Base-by-base conservation (phyloP, 352 stramenopile species). In the Bremia lactucae region DNA sequence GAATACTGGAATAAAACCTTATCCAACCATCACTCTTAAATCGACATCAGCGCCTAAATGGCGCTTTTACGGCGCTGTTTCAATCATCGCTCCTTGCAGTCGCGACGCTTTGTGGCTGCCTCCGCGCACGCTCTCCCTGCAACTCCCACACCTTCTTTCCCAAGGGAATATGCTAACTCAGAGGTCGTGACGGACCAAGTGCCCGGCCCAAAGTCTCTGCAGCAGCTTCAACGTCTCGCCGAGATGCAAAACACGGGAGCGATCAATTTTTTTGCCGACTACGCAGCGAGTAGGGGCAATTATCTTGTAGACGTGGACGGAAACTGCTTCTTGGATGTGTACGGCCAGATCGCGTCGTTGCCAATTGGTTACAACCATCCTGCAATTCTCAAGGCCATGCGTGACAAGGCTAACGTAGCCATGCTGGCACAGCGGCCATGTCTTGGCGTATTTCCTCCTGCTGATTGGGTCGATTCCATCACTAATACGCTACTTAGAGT, bases 291-390 rank as follows among this genome's bases (percentile, higher is more conserved):
- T 43, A 67, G 59, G 15, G 79, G 79, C 47, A 91, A 91, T 62
- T 91, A 91, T 57, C 61, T 91, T 31, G 79, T 89, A 14, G 79
- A 91, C 42, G 72, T 89, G 16, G 79, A 91, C 26, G 79, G 76
- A 40, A 91, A 91, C 51, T 73, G 72, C 26, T 87, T 83, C 42
- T 59, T 91, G 14, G 79, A 91, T 36, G 71, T 91, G 23, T 91
- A 85, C 52, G 77, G 71, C 24, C 79, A 91, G 46, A 91, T 91
- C 52, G 73, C 76, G 46, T 91, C 79, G 36, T 60, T 91, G 19
- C 76, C 76, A 2, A 65, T 91, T 16, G 79, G 79, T n/a, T 91
- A 91, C 66, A 91, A 91, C 59, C 79, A 91, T 53, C 79, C 79
- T 16, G 69, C 65, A 38, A 65, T 91, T 42, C 39, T 86, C 1